A percentile compares a stretch with the other conserved stretches of the same genome.
phyloP scores from a whole-genome alignment of 805 yeast species.

The Candida taoyuanica region DNA sequence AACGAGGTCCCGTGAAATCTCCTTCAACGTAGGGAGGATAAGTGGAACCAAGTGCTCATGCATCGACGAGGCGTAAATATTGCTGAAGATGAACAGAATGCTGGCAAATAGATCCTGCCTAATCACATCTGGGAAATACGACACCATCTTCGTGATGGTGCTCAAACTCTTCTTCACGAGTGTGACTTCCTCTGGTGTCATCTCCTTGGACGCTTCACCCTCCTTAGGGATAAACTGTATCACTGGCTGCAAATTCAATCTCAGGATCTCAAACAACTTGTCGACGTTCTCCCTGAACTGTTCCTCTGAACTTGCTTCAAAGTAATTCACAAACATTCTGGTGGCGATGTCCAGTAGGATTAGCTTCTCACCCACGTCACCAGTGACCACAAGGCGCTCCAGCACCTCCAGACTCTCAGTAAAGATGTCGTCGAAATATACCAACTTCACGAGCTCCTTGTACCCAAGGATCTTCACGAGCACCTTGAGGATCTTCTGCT shows the following conservation, averaged over 20 bases:
- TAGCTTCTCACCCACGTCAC: slow-evolving; percentile 40
- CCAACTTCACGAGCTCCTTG: slow-evolving; percentile 48
- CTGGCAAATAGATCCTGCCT: slow-evolving; percentile 70
- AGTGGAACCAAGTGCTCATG: slow-evolving; percentile 44
- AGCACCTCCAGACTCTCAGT: slow-evolving; percentile 72
- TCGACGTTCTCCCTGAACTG: slow-evolving; percentile 57
- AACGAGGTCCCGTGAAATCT: slow-evolving; percentile 35
- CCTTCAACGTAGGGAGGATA: slow-evolving; percentile 47
- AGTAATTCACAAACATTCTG: slow-evolving; percentile 46
- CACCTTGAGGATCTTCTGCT: slow-evolving; percentile 41
- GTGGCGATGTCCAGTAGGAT: slow-evolving; percentile 52
- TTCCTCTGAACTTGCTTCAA: slow-evolving; percentile 33
- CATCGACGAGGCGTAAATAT: slow-evolving; percentile 24
- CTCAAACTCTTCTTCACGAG: slow-evolving; percentile 46
- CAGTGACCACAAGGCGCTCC: slow-evolving; percentile 64
- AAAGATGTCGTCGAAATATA: slow-evolving; percentile 65
- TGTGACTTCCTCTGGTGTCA: slow-evolving; percentile 30
- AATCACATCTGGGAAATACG: slow-evolving; percentile 61
- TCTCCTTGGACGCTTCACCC: slow-evolving; percentile 32
- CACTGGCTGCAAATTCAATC: slow-evolving; percentile 63
- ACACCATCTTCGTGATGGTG: slow-evolving; percentile 57
- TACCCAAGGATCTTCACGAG: slow-evolving; percentile 54
- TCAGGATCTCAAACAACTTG: slow-evolving; percentile 73
- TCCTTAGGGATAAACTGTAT: slow-evolving; percentile 52
- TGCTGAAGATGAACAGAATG: slow-evolving; percentile 48